These are phyloP conservation scores for Chaetomium strumarium DNA, from an alignment of 2,329 filamentous ascomycete genomes.

Conservation along the genomic window DNA sequence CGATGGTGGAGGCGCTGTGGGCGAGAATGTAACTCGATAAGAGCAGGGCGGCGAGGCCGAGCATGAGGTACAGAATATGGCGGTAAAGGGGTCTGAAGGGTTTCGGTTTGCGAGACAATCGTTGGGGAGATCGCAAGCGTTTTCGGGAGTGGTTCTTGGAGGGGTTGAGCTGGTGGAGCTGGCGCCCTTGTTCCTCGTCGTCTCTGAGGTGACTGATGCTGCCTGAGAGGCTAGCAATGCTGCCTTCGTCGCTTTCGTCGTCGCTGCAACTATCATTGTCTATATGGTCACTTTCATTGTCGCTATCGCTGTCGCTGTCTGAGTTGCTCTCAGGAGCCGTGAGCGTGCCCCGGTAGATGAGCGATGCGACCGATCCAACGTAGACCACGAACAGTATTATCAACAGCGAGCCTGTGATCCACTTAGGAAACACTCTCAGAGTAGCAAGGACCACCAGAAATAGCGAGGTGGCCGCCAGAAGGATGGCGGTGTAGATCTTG, in stretches of 20 bases:
- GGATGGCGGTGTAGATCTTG: constrained; percentile 39
- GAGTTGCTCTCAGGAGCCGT: constrained; percentile 37
- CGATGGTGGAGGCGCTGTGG: constrained; percentile 37
- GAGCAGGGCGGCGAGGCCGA: constrained; percentile 39
- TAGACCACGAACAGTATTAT: constrained; percentile 40
- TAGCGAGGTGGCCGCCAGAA: constrained; percentile 37
- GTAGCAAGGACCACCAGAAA: constrained; percentile 31
- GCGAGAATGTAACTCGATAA: constrained; percentile 45
- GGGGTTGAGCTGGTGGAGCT: not conserved
- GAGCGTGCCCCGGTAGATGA: constrained; percentile 39
- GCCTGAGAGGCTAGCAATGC: constrained; percentile 10
- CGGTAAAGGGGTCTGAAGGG: constrained; percentile 15
- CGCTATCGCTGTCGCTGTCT: constrained; percentile 29
- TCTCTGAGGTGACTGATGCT: not conserved
- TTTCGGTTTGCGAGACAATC: not conserved
- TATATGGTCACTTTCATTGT: not conserved
- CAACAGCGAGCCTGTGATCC: constrained; percentile 34
- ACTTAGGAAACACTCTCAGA: constrained; percentile 29
- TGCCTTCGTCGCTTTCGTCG: constrained; percentile 6
- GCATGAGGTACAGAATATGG: constrained; percentile 32
- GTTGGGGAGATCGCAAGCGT: not conserved
- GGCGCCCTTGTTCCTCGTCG: not conserved
- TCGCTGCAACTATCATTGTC: no score
- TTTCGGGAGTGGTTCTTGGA: not conserved
- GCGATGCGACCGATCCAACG: constrained; percentile 37